phyloP scores from a whole-genome alignment of 2,329 filamentous ascomycete species.

The Pezicula rhizophila region DNA sequence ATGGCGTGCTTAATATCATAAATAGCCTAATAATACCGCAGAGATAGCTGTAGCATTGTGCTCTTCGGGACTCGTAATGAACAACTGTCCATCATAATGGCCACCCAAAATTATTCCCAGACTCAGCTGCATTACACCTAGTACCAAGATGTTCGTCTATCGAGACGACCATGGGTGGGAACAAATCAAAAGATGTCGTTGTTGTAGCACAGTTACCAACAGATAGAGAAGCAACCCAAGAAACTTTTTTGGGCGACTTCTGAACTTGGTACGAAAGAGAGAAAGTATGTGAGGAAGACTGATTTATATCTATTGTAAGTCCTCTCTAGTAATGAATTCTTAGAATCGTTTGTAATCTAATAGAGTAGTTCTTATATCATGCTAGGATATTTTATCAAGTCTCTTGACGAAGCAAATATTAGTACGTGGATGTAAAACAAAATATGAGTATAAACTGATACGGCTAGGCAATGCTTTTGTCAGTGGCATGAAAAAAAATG shows the following conservation, averaged over 20 bases:
- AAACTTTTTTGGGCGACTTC: slow-evolving; percentile 1
- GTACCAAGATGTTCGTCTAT: no score
- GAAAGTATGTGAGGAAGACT: slow-evolving; percentile 6
- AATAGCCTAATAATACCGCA: no score
- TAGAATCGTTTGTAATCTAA: not conserved
- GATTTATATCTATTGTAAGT: slow-evolving; percentile 7
- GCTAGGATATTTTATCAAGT: slow-evolving; percentile 11
- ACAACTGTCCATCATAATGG: no score
- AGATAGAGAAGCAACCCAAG: not conserved
- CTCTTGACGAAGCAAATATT: slow-evolving; percentile 6
- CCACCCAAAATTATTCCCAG: no score
- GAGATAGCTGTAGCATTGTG: no score
- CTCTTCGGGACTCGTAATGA: no score
- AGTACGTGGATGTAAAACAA: slow-evolving; percentile 1
- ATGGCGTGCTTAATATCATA: no score
- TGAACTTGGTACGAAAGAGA: slow-evolving; percentile 1
- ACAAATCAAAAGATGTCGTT: no score
- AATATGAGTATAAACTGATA: not conserved
- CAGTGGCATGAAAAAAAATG: slow-evolving; percentile 31
- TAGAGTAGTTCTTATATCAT: not conserved
- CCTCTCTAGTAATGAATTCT: not conserved
- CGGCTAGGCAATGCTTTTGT: slow-evolving; percentile 33
- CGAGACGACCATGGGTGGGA: no score
- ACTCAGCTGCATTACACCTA: no score
- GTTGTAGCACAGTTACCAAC: no score